phyloP scores from a whole-genome alignment of 1,284 basidiomycete species.

The Ustilago vetiveriae region DNA sequence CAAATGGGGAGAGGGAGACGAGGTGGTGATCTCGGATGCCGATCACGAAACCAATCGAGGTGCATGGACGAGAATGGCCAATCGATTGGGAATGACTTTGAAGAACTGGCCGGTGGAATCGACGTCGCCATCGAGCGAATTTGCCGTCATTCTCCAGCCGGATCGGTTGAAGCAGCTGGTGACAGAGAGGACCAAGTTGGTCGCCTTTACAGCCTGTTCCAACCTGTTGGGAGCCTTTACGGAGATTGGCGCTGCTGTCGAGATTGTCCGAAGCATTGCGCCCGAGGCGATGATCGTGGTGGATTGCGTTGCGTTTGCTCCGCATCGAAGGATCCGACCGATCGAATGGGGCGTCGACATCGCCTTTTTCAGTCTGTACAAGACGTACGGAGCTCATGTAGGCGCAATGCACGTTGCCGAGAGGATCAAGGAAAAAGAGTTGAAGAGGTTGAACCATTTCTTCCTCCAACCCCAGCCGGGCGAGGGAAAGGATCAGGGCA shows the following conservation, averaged over 20 bases:
- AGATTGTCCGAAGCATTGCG: constrained; percentile 70
- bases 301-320: constrained; percentile 82
- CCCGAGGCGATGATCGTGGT: constrained; percentile 73
- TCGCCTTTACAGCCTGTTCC: constrained; percentile 79
- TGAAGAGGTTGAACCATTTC: constrained; percentile 76
- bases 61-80: constrained; percentile 79
- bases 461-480: constrained; percentile 70
- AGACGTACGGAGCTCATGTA: constrained; percentile 80
- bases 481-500: constrained; percentile 37
- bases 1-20: constrained; percentile 74
- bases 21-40: constrained; percentile 76
- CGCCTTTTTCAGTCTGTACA: constrained; percentile 78
- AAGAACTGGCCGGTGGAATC: constrained; percentile 74
- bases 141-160: constrained; percentile 74
- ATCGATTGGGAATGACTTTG: constrained; percentile 72
- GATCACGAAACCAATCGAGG: constrained; percentile 87
- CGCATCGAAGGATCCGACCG: constrained; percentile 77
- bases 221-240: constrained; percentile 78
- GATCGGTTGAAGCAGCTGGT: constrained; percentile 75
- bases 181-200: constrained; percentile 75
- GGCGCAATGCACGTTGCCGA: constrained; percentile 75
- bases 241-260: constrained; percentile 68
- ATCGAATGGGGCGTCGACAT: constrained; percentile 73
- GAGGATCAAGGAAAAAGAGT: constrained; percentile 69
- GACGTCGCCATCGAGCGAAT: constrained; percentile 69